A percentile compares a stretch with the other conserved stretches of the same genome.
phyloP scores from a whole-genome alignment of 257 asterid species.

The Nicotiana undulata region DNA sequence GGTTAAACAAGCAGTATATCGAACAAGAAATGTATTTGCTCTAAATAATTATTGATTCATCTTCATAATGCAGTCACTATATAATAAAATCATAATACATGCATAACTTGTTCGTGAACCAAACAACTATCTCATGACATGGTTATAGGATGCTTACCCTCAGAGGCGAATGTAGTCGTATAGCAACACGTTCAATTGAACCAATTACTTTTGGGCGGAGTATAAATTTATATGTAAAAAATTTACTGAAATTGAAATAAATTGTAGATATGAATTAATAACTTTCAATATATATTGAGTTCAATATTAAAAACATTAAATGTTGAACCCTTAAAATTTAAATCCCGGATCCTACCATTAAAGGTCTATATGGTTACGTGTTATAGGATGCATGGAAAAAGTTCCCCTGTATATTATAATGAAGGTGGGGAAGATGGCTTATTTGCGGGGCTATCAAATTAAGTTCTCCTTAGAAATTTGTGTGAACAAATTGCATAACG shows the following conservation, averaged over 20 bases:
- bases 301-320: too few relatives aligned
- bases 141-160: not conserved
- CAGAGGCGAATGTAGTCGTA: too few relatives aligned
- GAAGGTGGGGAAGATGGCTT: constrained; percentile 89
- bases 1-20: too few relatives aligned
- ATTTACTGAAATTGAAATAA: too few relatives aligned
- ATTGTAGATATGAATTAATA: too few relatives aligned
- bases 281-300: too few relatives aligned
- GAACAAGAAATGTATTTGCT: not conserved
- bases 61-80: not conserved
- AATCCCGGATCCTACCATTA: too few relatives aligned
- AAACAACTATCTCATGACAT: not conserved
- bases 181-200: too few relatives aligned
- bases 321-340: too few relatives aligned
- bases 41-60: not conserved
- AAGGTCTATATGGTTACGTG: not conserved
- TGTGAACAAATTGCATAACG: not conserved
- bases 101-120: not conserved
- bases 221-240: too few relatives aligned
- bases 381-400: constrained; percentile 64
- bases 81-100: not conserved
- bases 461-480: constrained; percentile 19
- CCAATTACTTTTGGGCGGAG: too few relatives aligned
- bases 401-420: constrained; percentile 77
- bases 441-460: constrained; percentile 84